Conservation (phyloP, 2,329 filamentous ascomycete species). For the Fusarium lyarnte region DNA sequence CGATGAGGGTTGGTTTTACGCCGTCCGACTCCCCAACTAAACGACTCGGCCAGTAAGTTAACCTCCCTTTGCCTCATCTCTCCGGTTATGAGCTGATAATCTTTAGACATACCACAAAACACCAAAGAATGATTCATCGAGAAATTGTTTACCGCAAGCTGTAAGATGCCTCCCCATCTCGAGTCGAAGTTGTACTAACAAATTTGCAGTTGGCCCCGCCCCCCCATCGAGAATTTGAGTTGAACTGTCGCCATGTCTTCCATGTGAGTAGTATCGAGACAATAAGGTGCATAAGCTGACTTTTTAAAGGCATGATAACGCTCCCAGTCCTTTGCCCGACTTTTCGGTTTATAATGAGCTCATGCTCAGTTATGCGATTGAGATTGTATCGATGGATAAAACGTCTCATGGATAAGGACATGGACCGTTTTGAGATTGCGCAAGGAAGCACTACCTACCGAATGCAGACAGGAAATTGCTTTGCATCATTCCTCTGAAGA, state of each 20-base stretch:
- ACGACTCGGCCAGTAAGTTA: slow-evolving; percentile 15
- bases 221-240: background rate
- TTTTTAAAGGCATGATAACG: background rate
- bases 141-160: background rate
- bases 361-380: background rate
- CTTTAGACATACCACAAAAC: slow-evolving; percentile 8
- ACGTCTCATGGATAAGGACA: background rate
- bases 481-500: background rate
- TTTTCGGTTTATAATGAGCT: background rate
- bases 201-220: slow-evolving; percentile 1
- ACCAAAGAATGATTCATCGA: background rate
- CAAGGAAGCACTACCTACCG: background rate
- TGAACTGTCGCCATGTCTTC: background rate
- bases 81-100: slow-evolving; percentile 8
- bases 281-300: background rate
- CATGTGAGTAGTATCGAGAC: slow-evolving; percentile 4
- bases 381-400: background rate
- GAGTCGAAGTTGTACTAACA: background rate
- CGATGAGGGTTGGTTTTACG: slow-evolving; percentile 68
- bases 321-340: background rate
- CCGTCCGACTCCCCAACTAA: slow-evolving; percentile 60
- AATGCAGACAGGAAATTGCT: slow-evolving; percentile 3
- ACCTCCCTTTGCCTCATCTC: background rate
- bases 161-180: background rate
- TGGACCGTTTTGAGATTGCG: background rate